Evolutionary conservation across 2,329 filamentous ascomycete genomes (phyloP), one percentile per base, ranked within the genome.

Genomic region (Colletotrichum camelliae): DNA sequence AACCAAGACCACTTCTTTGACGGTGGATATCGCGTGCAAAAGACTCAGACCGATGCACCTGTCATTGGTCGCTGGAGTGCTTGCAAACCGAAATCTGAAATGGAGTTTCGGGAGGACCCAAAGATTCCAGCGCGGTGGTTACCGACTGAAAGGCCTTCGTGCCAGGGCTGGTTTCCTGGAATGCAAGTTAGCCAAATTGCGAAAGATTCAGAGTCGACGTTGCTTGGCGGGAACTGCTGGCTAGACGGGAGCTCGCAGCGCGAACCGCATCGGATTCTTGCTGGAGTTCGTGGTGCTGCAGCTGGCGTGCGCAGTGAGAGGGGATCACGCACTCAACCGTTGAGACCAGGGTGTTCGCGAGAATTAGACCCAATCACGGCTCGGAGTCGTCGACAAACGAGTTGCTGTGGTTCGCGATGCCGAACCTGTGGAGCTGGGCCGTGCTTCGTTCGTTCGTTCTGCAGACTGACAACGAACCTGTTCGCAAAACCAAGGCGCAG

Each of bases 261-360:
- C 37, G 74, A 48, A 68, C 58, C 74, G 70, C 70, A 39, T n/a
- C 74, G 74, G 71, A 66, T 75, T 65, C 65, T 61, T 75, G 72
- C 74, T 75, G 67, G 69, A 70, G 75, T 76, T 77, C 75, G 64
- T 71, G 57, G 48, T 18, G 27, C 64, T 71, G 77, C 67, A 69
- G 35, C 48, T 60, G 33, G 16, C 33, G 65, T 67, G 60, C 66
- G 52, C n/a, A 52, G 69, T 68, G 61, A 60, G 71, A 70, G 65
- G 70, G 75, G 75, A 71, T 78, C 75, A 77, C 77, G 77, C 75
- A 78, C 77, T 67, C 69, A 76, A 57, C 72, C 75, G 77, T 71
- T 72, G 29, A 67, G 67, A 39, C n/a, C 33, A 29, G 75, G 68
- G 24, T 71, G 61, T 21, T 74, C 55, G 67, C 43, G 43, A 60